phyloP scores from a whole-genome alignment of 306 rosid species.

The Sicyos edulis region DNA sequence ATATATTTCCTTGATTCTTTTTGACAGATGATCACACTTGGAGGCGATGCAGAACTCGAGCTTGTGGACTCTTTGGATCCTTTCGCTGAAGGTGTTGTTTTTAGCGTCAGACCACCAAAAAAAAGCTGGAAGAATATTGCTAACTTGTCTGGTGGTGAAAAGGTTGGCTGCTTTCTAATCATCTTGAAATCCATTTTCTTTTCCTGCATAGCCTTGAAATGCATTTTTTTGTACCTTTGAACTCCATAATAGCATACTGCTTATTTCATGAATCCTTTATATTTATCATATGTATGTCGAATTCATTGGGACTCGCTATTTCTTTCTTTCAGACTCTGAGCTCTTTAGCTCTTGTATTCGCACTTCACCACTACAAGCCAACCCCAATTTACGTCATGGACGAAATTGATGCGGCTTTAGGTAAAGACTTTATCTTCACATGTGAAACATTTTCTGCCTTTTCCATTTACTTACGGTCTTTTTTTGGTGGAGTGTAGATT shows the following conservation, averaged over 20 bases:
- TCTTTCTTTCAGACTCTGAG: slow-evolving; percentile 69
- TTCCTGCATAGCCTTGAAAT: not conserved
- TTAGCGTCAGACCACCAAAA: slow-evolving; percentile 96
- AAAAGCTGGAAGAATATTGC: slow-evolving; percentile 99
- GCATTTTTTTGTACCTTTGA: not conserved
- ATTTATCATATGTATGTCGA: not conserved
- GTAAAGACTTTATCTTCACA: slow-evolving; percentile 6
- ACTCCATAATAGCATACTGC: slow-evolving; percentile 11
- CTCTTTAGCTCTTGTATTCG: slow-evolving; percentile 94
- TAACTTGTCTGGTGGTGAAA: slow-evolving; percentile 96
- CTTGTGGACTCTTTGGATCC: slow-evolving; percentile 97
- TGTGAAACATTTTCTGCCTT: not conserved
- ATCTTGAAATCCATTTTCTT: not conserved
- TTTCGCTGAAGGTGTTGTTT: slow-evolving; percentile 96
- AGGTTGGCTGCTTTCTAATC: slow-evolving; percentile 37
- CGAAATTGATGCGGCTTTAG: slow-evolving; percentile 95
- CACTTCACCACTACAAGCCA: slow-evolving; percentile 97
- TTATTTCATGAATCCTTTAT: slow-evolving; percentile 9
- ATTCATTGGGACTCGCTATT: slow-evolving; percentile 17
- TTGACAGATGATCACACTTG: slow-evolving; percentile 89
- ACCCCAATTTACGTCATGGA: slow-evolving; percentile 98
- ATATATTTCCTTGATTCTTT: slow-evolving; percentile 9
- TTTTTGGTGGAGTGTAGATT: slow-evolving; percentile 42
- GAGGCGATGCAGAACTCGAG: slow-evolving; percentile 98
- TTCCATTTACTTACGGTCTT: not conserved